Evolutionary conservation across 164 flowering plant species (phyloP).

Genomic region (Platanus orientalis): DNA sequence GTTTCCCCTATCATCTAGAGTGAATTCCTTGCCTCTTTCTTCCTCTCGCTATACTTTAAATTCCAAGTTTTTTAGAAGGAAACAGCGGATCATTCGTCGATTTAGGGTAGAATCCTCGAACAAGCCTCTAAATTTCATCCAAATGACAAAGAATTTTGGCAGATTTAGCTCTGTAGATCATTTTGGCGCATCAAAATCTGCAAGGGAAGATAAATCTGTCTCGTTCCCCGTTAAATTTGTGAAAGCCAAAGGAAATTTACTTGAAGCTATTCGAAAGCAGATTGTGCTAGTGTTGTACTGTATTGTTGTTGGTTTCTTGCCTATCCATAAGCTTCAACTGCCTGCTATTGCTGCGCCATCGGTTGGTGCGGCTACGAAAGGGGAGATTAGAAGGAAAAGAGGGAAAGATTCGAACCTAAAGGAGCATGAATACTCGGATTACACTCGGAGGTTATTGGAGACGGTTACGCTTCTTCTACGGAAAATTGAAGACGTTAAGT

Average conservation of each 20-base stretch:
- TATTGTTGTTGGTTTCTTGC: constrained; percentile 46
- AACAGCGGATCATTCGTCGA: constrained; percentile 1
- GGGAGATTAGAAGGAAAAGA: constrained; percentile 15
- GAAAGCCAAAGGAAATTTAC: constrained; percentile 3
- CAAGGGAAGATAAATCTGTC: neutral
- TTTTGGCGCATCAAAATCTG: constrained; percentile 3
- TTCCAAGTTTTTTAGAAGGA: neutral
- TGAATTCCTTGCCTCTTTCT: neutral
- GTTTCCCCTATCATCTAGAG: neutral
- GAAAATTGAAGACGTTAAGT: constrained; percentile 50
- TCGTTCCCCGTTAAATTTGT: neutral
- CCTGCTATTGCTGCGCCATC: constrained; percentile 40
- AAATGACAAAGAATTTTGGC: neutral
- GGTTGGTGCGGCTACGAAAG: constrained; percentile 11
- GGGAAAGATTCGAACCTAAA: constrained; percentile 10
- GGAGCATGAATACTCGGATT: constrained; percentile 50
- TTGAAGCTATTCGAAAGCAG: constrained; percentile 27
- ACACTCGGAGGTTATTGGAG: constrained; percentile 49
- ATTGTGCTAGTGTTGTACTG: constrained; percentile 39
- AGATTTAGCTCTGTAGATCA: neutral
- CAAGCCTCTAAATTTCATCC: constrained; percentile 6
- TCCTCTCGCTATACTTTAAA: neutral
- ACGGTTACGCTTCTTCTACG: constrained; percentile 42
- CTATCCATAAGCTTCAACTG: constrained; percentile 24
- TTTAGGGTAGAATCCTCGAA: constrained; percentile 10